Evolutionary conservation across 2,329 filamentous ascomycete genomes (phyloP).

Genomic region (Ophiostoma fasciatum): DNA sequence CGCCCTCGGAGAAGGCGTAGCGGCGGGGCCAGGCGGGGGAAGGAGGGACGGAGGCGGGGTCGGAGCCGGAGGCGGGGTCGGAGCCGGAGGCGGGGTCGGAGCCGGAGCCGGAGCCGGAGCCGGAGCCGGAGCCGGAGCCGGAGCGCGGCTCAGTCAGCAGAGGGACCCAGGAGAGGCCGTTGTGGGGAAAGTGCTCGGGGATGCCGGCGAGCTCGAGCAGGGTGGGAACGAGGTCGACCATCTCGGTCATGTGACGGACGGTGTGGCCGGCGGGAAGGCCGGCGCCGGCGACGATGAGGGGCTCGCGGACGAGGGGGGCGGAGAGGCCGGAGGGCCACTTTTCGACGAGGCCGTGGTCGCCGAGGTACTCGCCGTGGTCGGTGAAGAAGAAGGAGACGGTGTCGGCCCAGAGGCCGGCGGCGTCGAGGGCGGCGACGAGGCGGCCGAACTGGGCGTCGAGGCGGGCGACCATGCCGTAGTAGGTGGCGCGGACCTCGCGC

Average conservation of each 20-base stretch:
- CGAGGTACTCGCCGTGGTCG: constrained; percentile 31
- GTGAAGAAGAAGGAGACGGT: constrained; percentile 30
- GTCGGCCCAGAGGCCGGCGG: constrained; percentile 20
- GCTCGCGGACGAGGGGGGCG: constrained; percentile 26
- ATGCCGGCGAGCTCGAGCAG: constrained; percentile 24
- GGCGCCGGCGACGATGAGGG: constrained; percentile 27
- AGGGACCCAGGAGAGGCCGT: constrained; percentile 22
- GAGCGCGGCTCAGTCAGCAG: constrained; percentile 12
- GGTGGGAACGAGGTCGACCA: constrained; percentile 31
- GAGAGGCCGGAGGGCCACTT: constrained; percentile 32
- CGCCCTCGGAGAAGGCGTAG: constrained; percentile 29
- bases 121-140: constrained; percentile 25
- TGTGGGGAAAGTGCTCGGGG: constrained; percentile 24
- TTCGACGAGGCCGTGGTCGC: constrained; percentile 31
- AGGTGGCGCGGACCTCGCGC: constrained; percentile 28
- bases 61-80: constrained; percentile 27
- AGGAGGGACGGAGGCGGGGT: no score
- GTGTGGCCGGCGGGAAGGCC: constrained; percentile 22
- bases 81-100: constrained; percentile 28
- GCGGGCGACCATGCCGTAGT: constrained; percentile 31
- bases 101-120: constrained; percentile 30
- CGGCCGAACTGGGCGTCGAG: constrained; percentile 31
- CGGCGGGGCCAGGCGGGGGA: constrained; percentile 18
- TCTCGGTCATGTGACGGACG: constrained; percentile 23
- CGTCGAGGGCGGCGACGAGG: constrained; percentile 21